Base-by-base conservation (phyloP, 345 rosid genomes). In the Eucalyptus tenuipes region DNA sequence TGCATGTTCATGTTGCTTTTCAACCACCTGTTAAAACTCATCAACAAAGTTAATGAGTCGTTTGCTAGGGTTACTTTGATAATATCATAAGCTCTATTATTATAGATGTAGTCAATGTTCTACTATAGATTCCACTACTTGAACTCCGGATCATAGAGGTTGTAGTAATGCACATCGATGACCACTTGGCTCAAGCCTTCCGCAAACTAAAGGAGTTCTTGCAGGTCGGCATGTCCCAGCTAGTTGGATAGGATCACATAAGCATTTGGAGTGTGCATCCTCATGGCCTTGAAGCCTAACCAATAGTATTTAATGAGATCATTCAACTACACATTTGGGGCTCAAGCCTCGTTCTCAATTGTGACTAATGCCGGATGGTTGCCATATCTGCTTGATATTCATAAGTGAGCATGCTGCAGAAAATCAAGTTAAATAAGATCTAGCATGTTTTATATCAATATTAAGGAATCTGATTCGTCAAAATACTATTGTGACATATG, bases 331-430 rank as follows among this genome's bases (percentile, higher is more conserved):
- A 89, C 29, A 15, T 66, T 90, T 1, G 90, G 90, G 5, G 91
- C 92, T 42, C 2, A 7, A 7, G 93, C 93, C 89, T 92, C 93
- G 15, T 92, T 92, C 93, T 89, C 93, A 22, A 92, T 91, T 8
- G 90, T 92, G 4, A 71, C 92, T 15, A 92, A 85, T 49, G 86
- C 40, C 7, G 8, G 4, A 15, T 27, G 20, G 20, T 66, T 66
- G 79, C 79, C 10, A 7, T 31, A 31, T 66, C 22, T 31, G 3
- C 40, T 66, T 15, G 79, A 31, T 4, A 31, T 7, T 66, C 22
- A 66, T 5, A 66, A 66, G 11, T 15, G 79, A 66, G 79, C 6
- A 66, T 66, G 79, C 79, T 66, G 15, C 7, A 31, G 42, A 16
- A 66, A 14, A n/a, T n/a, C 40, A 14, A n/a, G n/a, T n/a, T 64